Percentiles rank a stretch among this genome's conserved stretches.
phyloP scores from a whole-genome alignment of 2,329 filamentous ascomycete species.

The Apiospora arundinis region DNA sequence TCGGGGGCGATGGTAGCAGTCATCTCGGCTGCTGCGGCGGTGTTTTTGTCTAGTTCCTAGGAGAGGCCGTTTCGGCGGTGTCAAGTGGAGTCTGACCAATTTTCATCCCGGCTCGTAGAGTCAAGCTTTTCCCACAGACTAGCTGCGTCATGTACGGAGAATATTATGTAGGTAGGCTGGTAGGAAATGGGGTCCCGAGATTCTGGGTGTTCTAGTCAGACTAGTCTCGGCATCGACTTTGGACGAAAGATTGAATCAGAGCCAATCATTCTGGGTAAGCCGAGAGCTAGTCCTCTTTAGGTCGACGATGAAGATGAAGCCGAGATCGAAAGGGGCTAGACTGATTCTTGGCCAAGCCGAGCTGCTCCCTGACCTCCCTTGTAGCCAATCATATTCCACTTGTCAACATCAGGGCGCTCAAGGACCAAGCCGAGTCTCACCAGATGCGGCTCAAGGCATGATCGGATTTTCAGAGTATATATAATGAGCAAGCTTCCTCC shows the following conservation, averaged over 20 bases:
- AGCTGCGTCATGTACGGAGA: not conserved
- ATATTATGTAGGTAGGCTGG: not conserved
- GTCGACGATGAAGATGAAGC: not conserved
- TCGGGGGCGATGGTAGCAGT: slow-evolving; percentile 3
- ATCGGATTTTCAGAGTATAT: not conserved
- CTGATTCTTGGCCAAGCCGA: not conserved
- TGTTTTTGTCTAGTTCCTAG: not conserved
- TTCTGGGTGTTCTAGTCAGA: not conserved
- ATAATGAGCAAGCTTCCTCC: not conserved
- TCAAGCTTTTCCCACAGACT: not conserved
- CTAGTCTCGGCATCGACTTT: slow-evolving; percentile 1
- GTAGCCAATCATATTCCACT: not conserved
- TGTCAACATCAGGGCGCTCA: not conserved
- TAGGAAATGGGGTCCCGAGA: not conserved
- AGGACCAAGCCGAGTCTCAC: not conserved
- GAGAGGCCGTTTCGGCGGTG: not conserved
- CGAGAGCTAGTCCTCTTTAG: not conserved
- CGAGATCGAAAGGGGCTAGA: slow-evolving; percentile 12
- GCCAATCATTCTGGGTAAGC: not conserved
- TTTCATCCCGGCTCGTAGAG: not conserved
- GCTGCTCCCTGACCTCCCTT: not conserved
- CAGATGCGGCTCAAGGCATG: not conserved
- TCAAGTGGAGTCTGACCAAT: not conserved
- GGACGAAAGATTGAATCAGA: not conserved
- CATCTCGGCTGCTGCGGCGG: not conserved